Percentiles rank a stretch among this genome's conserved stretches.
Evolutionary conservation across 202 grass and related monocot genomes (phyloP).

Genomic region (Panicum hallii): DNA sequence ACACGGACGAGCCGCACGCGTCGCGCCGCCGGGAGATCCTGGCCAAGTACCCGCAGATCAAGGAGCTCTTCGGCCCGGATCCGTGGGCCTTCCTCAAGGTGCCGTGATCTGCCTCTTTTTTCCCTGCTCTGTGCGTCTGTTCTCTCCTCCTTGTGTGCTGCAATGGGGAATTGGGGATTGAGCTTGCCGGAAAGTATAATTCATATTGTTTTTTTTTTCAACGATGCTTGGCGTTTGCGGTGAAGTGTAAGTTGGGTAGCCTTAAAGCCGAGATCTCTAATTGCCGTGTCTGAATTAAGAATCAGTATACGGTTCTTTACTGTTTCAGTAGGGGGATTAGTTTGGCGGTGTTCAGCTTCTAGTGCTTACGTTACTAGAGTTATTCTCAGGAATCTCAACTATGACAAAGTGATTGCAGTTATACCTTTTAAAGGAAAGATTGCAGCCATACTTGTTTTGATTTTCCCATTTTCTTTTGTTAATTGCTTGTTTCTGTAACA

Average conservation of each 20-base stretch:
- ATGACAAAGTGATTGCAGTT: conserved; percentile 3
- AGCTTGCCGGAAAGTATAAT: not conserved
- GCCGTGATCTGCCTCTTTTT: conserved; percentile 30
- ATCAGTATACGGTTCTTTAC: not conserved
- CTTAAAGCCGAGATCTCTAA: not conserved
- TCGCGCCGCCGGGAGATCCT: conserved; percentile 93
- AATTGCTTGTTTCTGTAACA: not conserved
- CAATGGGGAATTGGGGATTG: not conserved
- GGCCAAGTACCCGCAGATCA: conserved; percentile 86
- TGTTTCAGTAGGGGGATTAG: not conserved
- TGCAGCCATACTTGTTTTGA: not conserved
- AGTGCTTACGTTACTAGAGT: not conserved
- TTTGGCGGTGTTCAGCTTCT: not conserved
- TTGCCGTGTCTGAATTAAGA: not conserved
- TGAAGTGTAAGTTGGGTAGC: not conserved
- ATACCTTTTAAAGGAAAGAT: not conserved
- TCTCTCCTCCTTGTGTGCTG: not conserved
- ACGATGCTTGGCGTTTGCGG: not conserved
- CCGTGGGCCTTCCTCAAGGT: conserved; percentile 89
- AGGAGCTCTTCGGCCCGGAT: conserved; percentile 95
- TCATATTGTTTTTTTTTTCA: not conserved
- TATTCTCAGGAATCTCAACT: not conserved
- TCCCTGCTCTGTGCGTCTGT: not conserved
- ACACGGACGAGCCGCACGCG: conserved; percentile 98
- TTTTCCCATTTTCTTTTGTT: not conserved